Base-by-base conservation (phyloP, 1,284 basidiomycete species). In the Ceratobasidium sp. region DNA sequence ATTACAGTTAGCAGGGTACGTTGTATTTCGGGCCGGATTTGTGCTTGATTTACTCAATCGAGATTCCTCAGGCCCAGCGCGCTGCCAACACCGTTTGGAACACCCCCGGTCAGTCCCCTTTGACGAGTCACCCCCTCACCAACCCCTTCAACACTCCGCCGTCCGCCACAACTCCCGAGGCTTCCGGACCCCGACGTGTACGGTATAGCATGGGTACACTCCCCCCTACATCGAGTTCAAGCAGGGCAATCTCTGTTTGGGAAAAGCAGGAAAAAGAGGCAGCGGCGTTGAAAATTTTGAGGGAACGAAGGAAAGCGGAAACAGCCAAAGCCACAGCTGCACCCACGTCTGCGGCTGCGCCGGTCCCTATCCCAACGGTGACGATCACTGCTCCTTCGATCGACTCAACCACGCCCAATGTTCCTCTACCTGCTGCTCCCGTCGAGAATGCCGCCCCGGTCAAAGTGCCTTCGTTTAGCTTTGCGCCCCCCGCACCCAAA, bases 201-300 rank as follows among this genome's bases (percentile, higher is more conserved):
- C 34, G 43, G 11, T 69, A 69, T 19, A 69, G 53, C 53, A 69
- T 69, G 34, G 66, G 66, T 13, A 69, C 66, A 7, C 49, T 69
- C 31, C 66, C 66, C 1, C 51, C 66, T 6, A 48, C 66, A 22
- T 53, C 66, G 24, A 53, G 22, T 27, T 13, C 58, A 22, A 69
- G 58, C 34, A 9, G 66, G 53, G 39, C 53, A 6, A 69, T 58
- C n/a, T 56, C 66, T 11, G 53, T 53, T 19, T 69, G 66, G 66
- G 66, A 69, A 31, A 69, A 69, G 39, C 66, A 69, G 24, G 66
- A 69, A 37, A 37, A 53, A 27, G 66, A 69, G 53, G 66, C 66
- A 9, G 34, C 29, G 7, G 66, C 53, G 24, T 46, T 69, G 53
- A 69, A 69, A 22, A 69, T 69, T 14, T 43, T 69, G 34, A 54